A percentile compares a stretch with the other conserved stretches of the same genome.
Evolutionary conservation across 176 grass and related monocot genomes (phyloP).

Genomic region (Ananas comosus): DNA sequence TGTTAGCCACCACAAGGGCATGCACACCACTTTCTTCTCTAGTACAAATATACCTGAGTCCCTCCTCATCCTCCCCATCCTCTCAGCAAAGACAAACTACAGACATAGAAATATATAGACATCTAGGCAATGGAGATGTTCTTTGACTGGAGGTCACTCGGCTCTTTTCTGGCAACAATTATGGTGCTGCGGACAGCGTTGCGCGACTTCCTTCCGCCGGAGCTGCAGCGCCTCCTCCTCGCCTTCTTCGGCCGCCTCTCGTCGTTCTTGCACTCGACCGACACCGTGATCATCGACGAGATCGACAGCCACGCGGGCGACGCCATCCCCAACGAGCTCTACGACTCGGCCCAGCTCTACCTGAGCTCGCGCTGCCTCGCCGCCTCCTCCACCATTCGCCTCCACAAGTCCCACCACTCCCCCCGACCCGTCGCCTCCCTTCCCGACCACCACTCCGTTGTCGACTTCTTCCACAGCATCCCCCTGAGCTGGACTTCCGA

Average conservation of each 20-base stretch:
- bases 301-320: slow-evolving; percentile 24
- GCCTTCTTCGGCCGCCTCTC: slow-evolving; percentile 15
- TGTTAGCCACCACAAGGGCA: neutral
- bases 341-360: slow-evolving; percentile 40
- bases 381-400: slow-evolving; percentile 24
- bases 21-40: too few species aligned
- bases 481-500: slow-evolving; percentile 49
- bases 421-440: slow-evolving; percentile 36
- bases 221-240: slow-evolving; percentile 24
- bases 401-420: slow-evolving; percentile 44
- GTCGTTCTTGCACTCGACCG: slow-evolving; percentile 11
- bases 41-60: too few species aligned
- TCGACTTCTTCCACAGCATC: slow-evolving; percentile 43
- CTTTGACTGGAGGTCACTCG: slow-evolving; percentile 52
- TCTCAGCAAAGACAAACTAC: too few species aligned
- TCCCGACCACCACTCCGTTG: slow-evolving; percentile 41
- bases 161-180: slow-evolving; percentile 47
- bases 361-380: slow-evolving; percentile 50
- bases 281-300: slow-evolving; percentile 66
- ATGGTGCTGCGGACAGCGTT: slow-evolving; percentile 57
- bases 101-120: too few species aligned
- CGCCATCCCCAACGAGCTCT: slow-evolving; percentile 45
- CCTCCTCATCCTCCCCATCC: too few species aligned
- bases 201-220: slow-evolving; percentile 44
- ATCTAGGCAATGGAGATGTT: slow-evolving; percentile 34